These are phyloP conservation scores for Trypanosoma mega DNA, from an alignment of 208 protist species.

Conservation along the genomic window DNA sequence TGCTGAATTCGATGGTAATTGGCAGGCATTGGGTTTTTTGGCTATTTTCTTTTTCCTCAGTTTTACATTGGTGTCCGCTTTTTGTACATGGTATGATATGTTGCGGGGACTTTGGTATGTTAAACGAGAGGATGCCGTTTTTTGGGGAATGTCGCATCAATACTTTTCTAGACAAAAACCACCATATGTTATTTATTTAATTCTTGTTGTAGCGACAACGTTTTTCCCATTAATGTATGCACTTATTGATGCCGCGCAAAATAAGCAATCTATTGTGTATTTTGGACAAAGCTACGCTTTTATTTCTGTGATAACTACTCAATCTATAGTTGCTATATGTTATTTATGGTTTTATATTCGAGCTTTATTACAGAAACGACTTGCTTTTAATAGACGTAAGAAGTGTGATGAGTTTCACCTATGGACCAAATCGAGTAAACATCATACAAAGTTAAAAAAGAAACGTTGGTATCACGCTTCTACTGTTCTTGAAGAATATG, in stretches of 20 bases:
- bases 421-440: slow-evolving; percentile 51
- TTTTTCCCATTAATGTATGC: slow-evolving; percentile 76
- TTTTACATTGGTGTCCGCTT: slow-evolving; percentile 56
- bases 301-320: slow-evolving; percentile 52
- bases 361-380: slow-evolving; percentile 60
- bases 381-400: slow-evolving; percentile 33
- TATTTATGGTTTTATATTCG: slow-evolving; percentile 84
- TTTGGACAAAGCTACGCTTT: slow-evolving; percentile 70
- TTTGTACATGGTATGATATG: slow-evolving; percentile 81
- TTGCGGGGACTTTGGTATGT: slow-evolving; percentile 56
- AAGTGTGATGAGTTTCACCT: slow-evolving; percentile 67
- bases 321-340: slow-evolving; percentile 62
- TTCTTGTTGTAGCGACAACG: slow-evolving; percentile 64
- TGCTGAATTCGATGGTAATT: slow-evolving; percentile 24
- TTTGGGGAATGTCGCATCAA: slow-evolving; percentile 76
- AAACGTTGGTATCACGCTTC: slow-evolving; percentile 84
- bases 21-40: slow-evolving; percentile 63
- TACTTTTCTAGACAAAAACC: slow-evolving; percentile 58
- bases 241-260: slow-evolving; percentile 51
- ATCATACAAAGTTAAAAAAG: slow-evolving; percentile 47
- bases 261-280: slow-evolving; percentile 63
- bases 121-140: slow-evolving; percentile 51
- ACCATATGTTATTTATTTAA: slow-evolving; percentile 70
- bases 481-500: slow-evolving; percentile 83
- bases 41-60: slow-evolving; percentile 80